These are phyloP conservation scores for Solanum chacoense DNA, from an alignment of 305 asterid species.

Conservation along the genomic window DNA sequence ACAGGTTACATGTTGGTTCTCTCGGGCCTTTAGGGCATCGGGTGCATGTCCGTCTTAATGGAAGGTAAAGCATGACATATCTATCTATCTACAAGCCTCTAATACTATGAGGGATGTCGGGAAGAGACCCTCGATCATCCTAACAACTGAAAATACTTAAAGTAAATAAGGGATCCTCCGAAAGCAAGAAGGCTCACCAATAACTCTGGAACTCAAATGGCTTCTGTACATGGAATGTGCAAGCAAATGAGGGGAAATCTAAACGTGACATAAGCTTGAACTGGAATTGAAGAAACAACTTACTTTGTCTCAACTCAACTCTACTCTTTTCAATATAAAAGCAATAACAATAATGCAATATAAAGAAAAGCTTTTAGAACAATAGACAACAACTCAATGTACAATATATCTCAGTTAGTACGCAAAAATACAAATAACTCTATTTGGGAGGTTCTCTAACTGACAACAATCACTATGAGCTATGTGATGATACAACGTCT, in stretches of 20 bases:
- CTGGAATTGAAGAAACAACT: neutral
- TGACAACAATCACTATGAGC: neutral
- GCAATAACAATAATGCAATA: neutral
- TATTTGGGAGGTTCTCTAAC: neutral
- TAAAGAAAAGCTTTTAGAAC: too few relatives aligned
- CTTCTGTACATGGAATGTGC: neutral
- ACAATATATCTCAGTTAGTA: neutral
- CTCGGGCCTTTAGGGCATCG: too few relatives aligned
- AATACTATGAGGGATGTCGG: neutral
- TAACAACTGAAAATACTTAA: neutral
- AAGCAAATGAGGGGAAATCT: neutral
- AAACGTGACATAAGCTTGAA: neutral
- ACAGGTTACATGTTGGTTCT: too few relatives aligned
- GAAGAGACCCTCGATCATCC: neutral
- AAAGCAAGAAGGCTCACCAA: neutral
- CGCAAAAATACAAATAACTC: neutral
- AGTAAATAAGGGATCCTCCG: neutral
- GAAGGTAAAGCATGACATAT: too few relatives aligned
- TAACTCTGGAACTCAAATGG: neutral
- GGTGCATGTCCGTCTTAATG: too few relatives aligned
- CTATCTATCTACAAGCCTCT: neutral
- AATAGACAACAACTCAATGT: neutral
- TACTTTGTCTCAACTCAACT: neutral
- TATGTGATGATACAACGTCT: neutral
- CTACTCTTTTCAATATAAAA: too few relatives aligned